These are phyloP conservation scores for Crithidia acanthocephali DNA, from an alignment of 208 protist species.

Conservation along the genomic window DNA sequence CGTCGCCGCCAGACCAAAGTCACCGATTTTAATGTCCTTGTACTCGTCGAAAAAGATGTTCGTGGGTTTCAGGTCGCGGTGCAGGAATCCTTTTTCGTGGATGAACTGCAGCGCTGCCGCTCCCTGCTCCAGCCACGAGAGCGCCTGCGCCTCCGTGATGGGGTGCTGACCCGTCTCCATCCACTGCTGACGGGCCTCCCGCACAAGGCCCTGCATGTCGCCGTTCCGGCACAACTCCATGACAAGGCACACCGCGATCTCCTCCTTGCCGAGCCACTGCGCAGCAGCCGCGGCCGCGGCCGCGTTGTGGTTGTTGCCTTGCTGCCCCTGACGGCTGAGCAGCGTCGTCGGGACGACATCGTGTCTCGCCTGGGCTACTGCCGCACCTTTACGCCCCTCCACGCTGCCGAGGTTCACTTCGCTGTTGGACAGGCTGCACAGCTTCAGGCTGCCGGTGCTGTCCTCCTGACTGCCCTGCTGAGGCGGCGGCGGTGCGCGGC, in stretches of 20 bases:
- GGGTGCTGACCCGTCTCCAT: conserved; percentile 75
- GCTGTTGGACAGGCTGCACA: conserved; percentile 36
- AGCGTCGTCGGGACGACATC: conserved; percentile 12
- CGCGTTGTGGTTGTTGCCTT: neutral
- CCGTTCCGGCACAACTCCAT: conserved; percentile 89
- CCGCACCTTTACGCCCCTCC: neutral
- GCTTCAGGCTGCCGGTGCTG: conserved; percentile 18
- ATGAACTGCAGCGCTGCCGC: conserved; percentile 79
- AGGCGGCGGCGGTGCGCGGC: neutral
- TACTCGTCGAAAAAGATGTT: conserved; percentile 91
- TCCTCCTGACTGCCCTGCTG: neutral
- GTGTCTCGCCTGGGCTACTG: neutral
- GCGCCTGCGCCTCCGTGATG: conserved; percentile 58
- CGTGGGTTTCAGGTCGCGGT: conserved; percentile 91
- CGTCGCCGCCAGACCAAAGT: conserved; percentile 88
- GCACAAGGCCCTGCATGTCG: conserved; percentile 70
- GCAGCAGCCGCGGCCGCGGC: neutral
- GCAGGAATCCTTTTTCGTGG: conserved; percentile 82
- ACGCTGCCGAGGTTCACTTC: conserved; percentile 14
- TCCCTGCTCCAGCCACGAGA: conserved; percentile 85
- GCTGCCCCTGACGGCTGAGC: conserved; percentile 11
- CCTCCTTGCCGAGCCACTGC: conserved; percentile 38
- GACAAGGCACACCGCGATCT: conserved; percentile 83
- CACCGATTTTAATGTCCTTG: conserved; percentile 81
- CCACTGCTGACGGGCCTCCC: conserved; percentile 61